Conservation (phyloP, 495 filamentous ascomycete species). For the Penicillium tannophilum region DNA sequence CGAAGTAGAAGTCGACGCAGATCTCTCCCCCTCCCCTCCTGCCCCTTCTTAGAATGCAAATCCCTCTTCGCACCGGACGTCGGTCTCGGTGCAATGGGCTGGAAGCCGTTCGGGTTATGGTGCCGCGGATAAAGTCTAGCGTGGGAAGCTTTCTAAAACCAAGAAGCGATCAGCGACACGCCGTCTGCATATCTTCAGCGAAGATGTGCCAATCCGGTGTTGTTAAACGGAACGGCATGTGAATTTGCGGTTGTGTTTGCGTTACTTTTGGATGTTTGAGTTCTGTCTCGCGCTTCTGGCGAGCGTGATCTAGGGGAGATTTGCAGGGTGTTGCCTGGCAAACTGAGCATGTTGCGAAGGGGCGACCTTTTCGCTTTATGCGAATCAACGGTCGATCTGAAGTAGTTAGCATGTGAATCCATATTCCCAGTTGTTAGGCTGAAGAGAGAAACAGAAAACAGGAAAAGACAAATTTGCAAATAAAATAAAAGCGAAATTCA, state of each 20-base stretch:
- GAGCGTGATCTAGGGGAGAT: conserved; percentile 84
- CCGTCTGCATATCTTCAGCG: conserved; percentile 28
- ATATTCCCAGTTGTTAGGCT: background rate
- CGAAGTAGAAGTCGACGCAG: conserved; percentile 20
- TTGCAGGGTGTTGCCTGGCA: conserved; percentile 90
- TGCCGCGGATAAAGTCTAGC: conserved; percentile 36
- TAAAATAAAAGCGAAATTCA: no score
- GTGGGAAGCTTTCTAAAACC: conserved; percentile 39
- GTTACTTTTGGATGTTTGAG: conserved; percentile 53
- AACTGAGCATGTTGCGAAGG: conserved; percentile 94
- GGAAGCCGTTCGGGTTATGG: conserved; percentile 31
- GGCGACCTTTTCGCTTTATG: conserved; percentile 96
- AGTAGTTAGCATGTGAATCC: background rate
- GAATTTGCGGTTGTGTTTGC: conserved; percentile 30
- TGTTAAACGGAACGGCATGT: conserved; percentile 19
- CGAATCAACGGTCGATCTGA: conserved; percentile 87
- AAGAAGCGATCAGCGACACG: conserved; percentile 27
- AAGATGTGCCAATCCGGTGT: conserved; percentile 24
- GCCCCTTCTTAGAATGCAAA: conserved; percentile 3
- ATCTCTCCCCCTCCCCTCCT: conserved; percentile 13
- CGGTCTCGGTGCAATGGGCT: conserved; percentile 43
- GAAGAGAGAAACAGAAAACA: conserved; percentile 14
- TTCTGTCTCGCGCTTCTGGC: conserved; percentile 93
- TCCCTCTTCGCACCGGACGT: conserved; percentile 6
- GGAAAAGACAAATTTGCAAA: no score